Conservation (phyloP, 805 yeast species). For the Yarrowia bubula region DNA sequence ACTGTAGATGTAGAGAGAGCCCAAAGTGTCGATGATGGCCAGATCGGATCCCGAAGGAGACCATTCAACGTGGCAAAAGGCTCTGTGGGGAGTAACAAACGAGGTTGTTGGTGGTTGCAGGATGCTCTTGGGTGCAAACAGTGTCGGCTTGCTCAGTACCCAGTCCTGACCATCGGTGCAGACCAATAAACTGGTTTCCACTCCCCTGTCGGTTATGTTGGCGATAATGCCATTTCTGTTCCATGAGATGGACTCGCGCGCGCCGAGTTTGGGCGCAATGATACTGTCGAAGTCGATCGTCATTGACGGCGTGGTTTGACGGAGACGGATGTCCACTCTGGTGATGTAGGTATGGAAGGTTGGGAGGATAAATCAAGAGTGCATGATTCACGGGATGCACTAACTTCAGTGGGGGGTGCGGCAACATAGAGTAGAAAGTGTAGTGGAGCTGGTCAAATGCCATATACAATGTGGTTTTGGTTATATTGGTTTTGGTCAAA, state of each 20-base stretch:
- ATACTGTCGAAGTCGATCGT: conserved; percentile 24
- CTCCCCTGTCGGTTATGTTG: conserved; percentile 47
- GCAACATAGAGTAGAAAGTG: no score
- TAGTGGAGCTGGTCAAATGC: no score
- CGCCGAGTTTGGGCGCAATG: conserved; percentile 19
- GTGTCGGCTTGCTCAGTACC: conserved; percentile 65
- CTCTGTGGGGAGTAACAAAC: conserved; percentile 44
- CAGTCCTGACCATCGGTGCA: conserved; percentile 73
- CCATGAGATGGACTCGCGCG: conserved; percentile 47
- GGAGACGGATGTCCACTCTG: neutral
- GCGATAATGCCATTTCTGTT: conserved; percentile 83
- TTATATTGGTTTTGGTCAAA: no score
- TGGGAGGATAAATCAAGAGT: neutral
- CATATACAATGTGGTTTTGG: no score
- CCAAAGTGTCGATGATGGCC: conserved; percentile 71
- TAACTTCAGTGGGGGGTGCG: no score
- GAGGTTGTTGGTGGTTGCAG: conserved; percentile 31
- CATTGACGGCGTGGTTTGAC: neutral
- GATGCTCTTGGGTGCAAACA: conserved; percentile 35
- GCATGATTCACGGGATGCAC: neutral
- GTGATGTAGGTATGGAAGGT: neutral
- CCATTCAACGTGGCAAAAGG: conserved; percentile 46
- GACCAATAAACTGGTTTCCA: conserved; percentile 66
- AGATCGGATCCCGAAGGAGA: conserved; percentile 77
- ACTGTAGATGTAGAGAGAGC: conserved; percentile 55